Evolutionary conservation across 495 filamentous ascomycete genomes (phyloP), one percentile per base, ranked within the genome.

Genomic region (Talaromyces proteolyticus): DNA sequence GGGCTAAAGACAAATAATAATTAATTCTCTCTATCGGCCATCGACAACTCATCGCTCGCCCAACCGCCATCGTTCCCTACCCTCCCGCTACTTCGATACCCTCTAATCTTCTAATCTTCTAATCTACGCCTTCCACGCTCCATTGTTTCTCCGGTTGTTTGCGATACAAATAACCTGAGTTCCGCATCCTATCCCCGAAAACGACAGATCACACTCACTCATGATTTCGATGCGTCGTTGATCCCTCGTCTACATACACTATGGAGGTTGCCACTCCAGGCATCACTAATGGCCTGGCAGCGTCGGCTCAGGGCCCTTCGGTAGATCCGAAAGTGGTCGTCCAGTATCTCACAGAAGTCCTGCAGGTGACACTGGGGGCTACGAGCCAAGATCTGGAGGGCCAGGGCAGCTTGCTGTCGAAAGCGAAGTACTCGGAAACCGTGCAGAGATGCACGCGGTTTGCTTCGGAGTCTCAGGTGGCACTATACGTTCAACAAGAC

Each of bases 401-500:
- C 19, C 70, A 78, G 39, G 90, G 88, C 41, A 96, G 89, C 65
- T 74, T 97, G 61, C 78, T 99, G 42, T 92, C 89, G 16, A 73
- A 80, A 52, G 62, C 71, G 6, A 79, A 74, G 47, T 78, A 85
- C 56, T 67, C 72, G 29, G 91, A 97, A 48, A 97, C 93, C 0
- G 69, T 91, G 21, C 84, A 89, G 58, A 78, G 90, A 69, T 96
- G 92, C 67, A 84, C 81, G 53, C 83, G 92, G 57, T 99, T 95
- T 65, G 89, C 90, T 43, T 80, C 84, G 22, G 93, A 96, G 67
- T 72, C 87, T 42, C 89, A 95, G 72, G 79, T 85, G 36, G 89
- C 85, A 21, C 69, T 99, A 44, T 97, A 96, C 67, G 86, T 94
- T 51, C 86, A 89, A 59, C 95, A 95, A 68, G 88, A 95, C 58